These are phyloP conservation scores for Tylopilus sp. DNA, from an alignment of 768 basidiomycete genomes.

Conservation along the genomic window DNA sequence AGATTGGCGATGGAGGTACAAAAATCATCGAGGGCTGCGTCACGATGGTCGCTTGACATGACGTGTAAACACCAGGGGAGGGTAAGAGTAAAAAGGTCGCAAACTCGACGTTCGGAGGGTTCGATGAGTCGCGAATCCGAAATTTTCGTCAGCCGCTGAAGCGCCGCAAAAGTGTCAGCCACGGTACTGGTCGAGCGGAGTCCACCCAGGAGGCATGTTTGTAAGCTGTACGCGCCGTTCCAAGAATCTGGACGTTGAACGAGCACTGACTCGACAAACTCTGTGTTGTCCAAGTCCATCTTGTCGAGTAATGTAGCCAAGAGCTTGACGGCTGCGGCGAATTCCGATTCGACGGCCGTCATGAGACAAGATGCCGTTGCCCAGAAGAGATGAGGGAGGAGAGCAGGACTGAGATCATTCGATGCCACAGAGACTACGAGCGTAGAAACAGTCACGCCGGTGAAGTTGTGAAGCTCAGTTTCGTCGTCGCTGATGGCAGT, in stretches of 20 bases:
- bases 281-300: slow-evolving; percentile 66
- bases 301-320: slow-evolving; percentile 62
- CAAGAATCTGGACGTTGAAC: slow-evolving; percentile 69
- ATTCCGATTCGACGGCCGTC: slow-evolving; percentile 82
- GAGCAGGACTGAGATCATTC: slow-evolving; percentile 52
- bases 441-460: slow-evolving; percentile 77
- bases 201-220: slow-evolving; percentile 70
- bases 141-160: slow-evolving; percentile 60
- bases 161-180: slow-evolving; percentile 59
- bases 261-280: slow-evolving; percentile 65
- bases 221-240: slow-evolving; percentile 61
- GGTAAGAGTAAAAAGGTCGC: slow-evolving; percentile 77
- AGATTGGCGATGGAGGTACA: slow-evolving; percentile 69
- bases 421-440: slow-evolving; percentile 59
- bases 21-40: slow-evolving; percentile 62
- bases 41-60: slow-evolving; percentile 60
- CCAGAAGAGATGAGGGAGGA: slow-evolving; percentile 88
- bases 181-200: slow-evolving; percentile 76
- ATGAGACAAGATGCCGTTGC: slow-evolving; percentile 75
- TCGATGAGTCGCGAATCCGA: slow-evolving; percentile 68
- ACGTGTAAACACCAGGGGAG: slow-evolving; percentile 89
- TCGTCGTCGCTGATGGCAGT: slow-evolving; percentile 79
- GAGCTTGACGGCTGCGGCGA: slow-evolving; percentile 60
- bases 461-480: slow-evolving; percentile 76
- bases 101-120: slow-evolving; percentile 62